Base-by-base conservation (phyloP, 2,329 filamentous ascomycete genomes). In the Monosporascus sp. region DNA sequence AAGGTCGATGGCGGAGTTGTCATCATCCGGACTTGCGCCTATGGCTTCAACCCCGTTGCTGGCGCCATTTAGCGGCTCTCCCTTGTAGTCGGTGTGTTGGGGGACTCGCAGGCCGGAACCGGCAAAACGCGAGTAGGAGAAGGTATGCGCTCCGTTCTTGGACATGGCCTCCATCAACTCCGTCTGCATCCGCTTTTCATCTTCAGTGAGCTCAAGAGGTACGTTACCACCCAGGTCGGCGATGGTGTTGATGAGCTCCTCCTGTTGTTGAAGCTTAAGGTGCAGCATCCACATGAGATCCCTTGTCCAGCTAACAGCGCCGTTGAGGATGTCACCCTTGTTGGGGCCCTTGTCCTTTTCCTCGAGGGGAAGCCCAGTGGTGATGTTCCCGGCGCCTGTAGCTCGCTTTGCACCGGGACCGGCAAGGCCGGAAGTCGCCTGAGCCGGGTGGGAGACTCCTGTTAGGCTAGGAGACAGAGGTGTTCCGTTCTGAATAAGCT, bases 281-380 rank as follows among this genome's bases (percentile, higher is more conserved):
- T 96, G 86, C 55, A 96, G 76, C 75, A 95, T 87, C 94, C 94
- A 97, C 90, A 97, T 96, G 50, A 99, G 79, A 73, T 99, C 94
- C 58, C 93, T 85, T 56, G 90, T 97, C 94, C 94, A 99, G 72
- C 90, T 91, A 51, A 97, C 94, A 37, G 93, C 89, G 31, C 94
- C 93, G 66, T 97, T 97, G 63, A 99, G 85, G 55, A 99, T 97
- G 64, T 99, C 94, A 48, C 94, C 94, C 75, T 99, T 99, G 78
- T 97, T 97, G 6, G 94, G 94, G 0, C 94, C 94, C 68, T 97
- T 97, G 74, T 99, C 94, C 70, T 97, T 97, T 61, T 97, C 94
- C 64, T 99, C 94, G 37, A 96, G 82, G 0, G 94, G 93, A 31
- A 97, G 80, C 15, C 92, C 91, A 59, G 93, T 93, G 6, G 91